These are phyloP conservation scores for Ilex asprella DNA, from an alignment of 257 asterid species.

Conservation along the genomic window DNA sequence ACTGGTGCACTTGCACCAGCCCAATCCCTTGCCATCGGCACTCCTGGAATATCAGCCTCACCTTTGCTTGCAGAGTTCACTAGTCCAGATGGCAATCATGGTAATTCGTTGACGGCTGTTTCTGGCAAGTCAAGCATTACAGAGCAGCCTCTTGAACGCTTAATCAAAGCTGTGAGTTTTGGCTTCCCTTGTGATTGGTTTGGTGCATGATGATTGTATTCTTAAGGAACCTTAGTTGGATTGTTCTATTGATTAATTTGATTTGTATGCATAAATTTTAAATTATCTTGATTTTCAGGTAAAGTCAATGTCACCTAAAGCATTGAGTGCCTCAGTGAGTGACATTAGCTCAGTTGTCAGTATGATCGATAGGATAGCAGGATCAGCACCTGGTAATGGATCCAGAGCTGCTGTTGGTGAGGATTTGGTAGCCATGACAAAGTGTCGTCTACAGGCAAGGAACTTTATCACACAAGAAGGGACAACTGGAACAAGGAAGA, in stretches of 20 bases:
- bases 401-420: conserved; percentile 97
- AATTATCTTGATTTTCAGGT: conserved; percentile 35
- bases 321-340: conserved; percentile 66
- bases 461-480: conserved; percentile 77
- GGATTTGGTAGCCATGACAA: conserved; percentile 97
- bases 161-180: conserved; percentile 61
- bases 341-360: conserved; percentile 91
- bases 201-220: conserved; percentile 1
- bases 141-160: conserved; percentile 80
- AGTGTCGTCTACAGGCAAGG: conserved; percentile 84
- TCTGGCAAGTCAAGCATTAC: conserved; percentile 51
- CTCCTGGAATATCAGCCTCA: conserved; percentile 97
- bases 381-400: conserved; percentile 99
- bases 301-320: conserved; percentile 54
- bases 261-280: background rate
- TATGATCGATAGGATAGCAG: conserved; percentile 92
- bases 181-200: conserved; percentile 5
- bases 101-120: conserved; percentile 49
- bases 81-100: conserved; percentile 75
- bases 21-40: conserved; percentile 87
- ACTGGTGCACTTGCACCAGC: conserved; percentile 52
- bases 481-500: conserved; percentile 69
- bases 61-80: conserved; percentile 89
- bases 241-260: background rate
- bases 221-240: background rate